phyloP scores from a whole-genome alignment of 2,329 filamentous ascomycete species.

The Trichoderma endophyticum region DNA sequence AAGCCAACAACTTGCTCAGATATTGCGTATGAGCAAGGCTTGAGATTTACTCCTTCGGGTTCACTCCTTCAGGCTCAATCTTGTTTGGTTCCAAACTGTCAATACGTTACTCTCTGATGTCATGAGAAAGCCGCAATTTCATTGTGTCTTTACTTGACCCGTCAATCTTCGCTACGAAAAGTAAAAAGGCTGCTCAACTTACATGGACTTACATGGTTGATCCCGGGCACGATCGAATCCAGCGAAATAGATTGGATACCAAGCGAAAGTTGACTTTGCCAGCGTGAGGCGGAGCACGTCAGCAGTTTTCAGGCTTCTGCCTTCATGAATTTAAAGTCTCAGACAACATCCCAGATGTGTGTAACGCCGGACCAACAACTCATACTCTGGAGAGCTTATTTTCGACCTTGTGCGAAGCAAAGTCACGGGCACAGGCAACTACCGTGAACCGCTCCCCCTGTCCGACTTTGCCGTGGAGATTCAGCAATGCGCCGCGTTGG shows the following conservation, averaged over 20 bases:
- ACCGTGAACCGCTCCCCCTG: neutral
- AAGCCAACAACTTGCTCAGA: neutral
- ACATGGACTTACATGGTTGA: neutral
- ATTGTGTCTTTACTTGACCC: neutral
- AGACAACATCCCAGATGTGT: slow-evolving; percentile 13
- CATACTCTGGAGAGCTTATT: slow-evolving; percentile 8
- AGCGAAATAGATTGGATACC: slow-evolving; percentile 15
- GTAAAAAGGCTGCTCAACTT: neutral
- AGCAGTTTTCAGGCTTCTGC: neutral
- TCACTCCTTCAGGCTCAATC: neutral
- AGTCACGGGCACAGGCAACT: neutral
- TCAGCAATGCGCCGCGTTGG: slow-evolving; percentile 10
- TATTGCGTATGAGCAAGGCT: neutral
- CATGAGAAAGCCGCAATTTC: neutral
- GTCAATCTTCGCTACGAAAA: neutral
- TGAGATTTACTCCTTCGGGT: neutral
- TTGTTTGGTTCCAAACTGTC: neutral
- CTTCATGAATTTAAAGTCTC: neutral
- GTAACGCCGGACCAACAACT: slow-evolving; percentile 11
- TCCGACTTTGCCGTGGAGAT: slow-evolving; percentile 6
- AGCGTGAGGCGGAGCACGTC: neutral
- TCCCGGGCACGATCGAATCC: neutral
- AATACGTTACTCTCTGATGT: neutral
- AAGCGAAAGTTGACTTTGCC: slow-evolving; percentile 13
- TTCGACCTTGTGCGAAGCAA: neutral